Percentiles rank a stretch among this genome's conserved stretches.
Evolutionary conservation across 805 yeast genomes (phyloP).

Genomic region (Starmerella bombi): DNA sequence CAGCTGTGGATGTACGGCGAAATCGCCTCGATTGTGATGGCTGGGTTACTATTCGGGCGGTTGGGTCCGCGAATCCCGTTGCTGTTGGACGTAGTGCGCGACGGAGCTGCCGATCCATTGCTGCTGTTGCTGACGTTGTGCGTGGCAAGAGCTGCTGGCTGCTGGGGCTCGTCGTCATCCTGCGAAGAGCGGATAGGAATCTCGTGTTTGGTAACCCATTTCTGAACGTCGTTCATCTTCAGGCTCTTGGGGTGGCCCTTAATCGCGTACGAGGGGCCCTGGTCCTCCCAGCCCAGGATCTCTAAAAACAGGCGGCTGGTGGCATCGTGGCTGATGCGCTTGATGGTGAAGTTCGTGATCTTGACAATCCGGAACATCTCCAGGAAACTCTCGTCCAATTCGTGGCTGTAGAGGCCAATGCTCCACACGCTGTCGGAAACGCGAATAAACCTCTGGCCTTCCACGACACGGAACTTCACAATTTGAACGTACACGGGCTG

Average conservation of each 20-base stretch:
- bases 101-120: background rate
- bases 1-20: conserved; percentile 85
- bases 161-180: background rate
- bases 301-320: background rate
- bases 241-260: conserved; percentile 4
- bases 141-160: background rate
- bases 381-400: conserved; percentile 1
- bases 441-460: conserved; percentile 2
- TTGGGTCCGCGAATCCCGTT: background rate
- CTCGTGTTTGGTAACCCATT: background rate
- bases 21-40: conserved; percentile 26
- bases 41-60: background rate
- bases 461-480: conserved; percentile 6
- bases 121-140: background rate
- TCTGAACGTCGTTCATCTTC: background rate
- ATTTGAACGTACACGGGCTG: conserved; percentile 12
- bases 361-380: conserved; percentile 7
- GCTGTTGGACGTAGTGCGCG: background rate
- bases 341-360: background rate
- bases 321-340: background rate
- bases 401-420: conserved; percentile 3
- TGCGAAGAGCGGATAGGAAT: background rate
- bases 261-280: conserved; percentile 2
- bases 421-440: conserved; percentile 9
- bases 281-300: conserved; percentile 5